Evolutionary conservation across 495 filamentous ascomycete genomes (phyloP).

Genomic region (Parmelia sp.): DNA sequence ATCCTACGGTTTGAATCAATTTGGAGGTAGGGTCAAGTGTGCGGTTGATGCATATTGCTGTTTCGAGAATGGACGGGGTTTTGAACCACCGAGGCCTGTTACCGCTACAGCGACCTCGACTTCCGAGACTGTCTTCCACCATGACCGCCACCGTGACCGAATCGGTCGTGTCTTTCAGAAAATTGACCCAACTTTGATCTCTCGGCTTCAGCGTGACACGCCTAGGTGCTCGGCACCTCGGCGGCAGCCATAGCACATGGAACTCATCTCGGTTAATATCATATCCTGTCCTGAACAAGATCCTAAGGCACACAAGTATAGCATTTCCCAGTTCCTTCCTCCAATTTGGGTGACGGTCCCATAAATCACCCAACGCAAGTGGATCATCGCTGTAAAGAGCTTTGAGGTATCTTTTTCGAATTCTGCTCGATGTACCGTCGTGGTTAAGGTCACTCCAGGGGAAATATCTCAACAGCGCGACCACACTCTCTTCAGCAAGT

Average conservation of each 20-base stretch:
- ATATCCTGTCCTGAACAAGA: neutral
- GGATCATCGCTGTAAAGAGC: neutral
- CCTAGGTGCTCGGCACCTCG: neutral
- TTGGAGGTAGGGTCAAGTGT: neutral
- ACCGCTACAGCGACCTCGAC: neutral
- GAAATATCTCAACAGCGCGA: neutral
- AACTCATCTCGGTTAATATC: neutral
- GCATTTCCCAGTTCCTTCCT: neutral
- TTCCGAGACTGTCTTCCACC: neutral
- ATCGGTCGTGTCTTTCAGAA: neutral
- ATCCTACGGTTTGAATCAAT: neutral
- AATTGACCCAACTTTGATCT: neutral
- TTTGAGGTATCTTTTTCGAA: neutral
- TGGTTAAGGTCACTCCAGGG: neutral
- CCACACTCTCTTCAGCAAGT: neutral
- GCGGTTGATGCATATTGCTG: conserved; percentile 4
- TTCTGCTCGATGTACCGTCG: too few relatives aligned
- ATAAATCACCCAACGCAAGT: neutral
- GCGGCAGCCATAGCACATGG: neutral
- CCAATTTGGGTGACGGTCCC: neutral
- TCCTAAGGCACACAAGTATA: neutral
- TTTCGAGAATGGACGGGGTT: neutral
- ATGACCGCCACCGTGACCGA: neutral
- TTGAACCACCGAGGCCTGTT: neutral
- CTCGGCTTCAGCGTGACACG: neutral